Evolutionary conservation across 2,329 filamentous ascomycete species (phyloP).

Genomic region (Didymella keratinophila): DNA sequence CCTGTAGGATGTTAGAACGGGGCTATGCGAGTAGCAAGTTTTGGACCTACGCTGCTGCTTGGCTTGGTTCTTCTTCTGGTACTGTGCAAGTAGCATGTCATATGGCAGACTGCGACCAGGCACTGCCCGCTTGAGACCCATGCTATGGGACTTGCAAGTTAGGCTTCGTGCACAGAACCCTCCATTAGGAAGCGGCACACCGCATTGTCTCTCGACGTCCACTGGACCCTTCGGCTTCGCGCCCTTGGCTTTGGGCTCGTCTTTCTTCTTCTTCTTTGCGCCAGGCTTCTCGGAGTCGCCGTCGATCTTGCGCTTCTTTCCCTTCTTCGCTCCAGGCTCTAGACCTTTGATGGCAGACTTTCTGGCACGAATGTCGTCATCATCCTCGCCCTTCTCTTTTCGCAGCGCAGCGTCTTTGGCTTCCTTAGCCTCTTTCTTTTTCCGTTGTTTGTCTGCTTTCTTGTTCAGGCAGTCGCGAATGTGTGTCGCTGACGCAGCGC

Average conservation of each 20-base stretch:
- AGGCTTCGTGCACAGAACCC: slow-evolving; percentile 86
- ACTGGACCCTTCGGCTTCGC: slow-evolving; percentile 91
- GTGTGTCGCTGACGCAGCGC: slow-evolving; percentile 77
- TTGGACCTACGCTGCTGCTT: slow-evolving; percentile 87
- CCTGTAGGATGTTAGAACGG: slow-evolving; percentile 60
- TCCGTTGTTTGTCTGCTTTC: slow-evolving; percentile 73
- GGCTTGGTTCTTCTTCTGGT: slow-evolving; percentile 95
- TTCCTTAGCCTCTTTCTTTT: slow-evolving; percentile 70
- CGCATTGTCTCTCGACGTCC: slow-evolving; percentile 92
- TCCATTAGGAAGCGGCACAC: slow-evolving; percentile 84
- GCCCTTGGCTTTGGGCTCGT: slow-evolving; percentile 83
- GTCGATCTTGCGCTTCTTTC: slow-evolving; percentile 59
- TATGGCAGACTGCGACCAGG: slow-evolving; percentile 88
- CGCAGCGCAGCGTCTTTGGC: slow-evolving; percentile 59
- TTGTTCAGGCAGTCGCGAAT: slow-evolving; percentile 83
- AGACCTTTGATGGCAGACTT: slow-evolving; percentile 54
- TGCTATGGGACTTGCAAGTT: slow-evolving; percentile 94
- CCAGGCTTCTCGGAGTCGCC: slow-evolving; percentile 81
- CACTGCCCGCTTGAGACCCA: slow-evolving; percentile 91
- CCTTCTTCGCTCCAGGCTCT: slow-evolving; percentile 52
- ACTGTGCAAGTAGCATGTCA: slow-evolving; percentile 78
- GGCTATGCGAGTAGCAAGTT: not conserved
- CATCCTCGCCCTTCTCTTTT: slow-evolving; percentile 56
- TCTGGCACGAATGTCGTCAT: slow-evolving; percentile 51
- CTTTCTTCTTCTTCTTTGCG: slow-evolving; percentile 88